Conservation (phyloP, 768 basidiomycete species). For the Mycena floridula region DNA sequence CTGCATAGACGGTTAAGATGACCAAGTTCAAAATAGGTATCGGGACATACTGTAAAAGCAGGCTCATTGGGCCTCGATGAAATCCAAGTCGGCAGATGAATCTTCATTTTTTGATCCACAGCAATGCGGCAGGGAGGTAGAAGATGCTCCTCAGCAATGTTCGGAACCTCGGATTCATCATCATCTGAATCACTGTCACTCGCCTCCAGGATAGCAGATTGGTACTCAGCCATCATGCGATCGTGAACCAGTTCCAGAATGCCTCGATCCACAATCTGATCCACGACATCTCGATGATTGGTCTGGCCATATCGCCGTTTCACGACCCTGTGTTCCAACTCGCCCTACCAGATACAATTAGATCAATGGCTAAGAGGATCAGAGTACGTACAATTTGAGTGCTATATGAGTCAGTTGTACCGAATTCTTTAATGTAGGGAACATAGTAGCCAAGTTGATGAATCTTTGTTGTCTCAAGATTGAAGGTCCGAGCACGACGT, state of each 20-base stretch:
- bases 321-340: background rate
- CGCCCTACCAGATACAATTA: conserved; percentile 17
- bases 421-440: conserved; percentile 10
- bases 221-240: background rate
- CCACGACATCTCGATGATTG: background rate
- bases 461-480: conserved; percentile 25
- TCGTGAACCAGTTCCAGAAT: background rate
- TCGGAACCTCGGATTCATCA: background rate
- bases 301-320: background rate
- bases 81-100: background rate
- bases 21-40: background rate
- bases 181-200: no score
- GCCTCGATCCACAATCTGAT: background rate
- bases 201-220: background rate
- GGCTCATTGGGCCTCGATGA: background rate
- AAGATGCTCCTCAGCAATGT: background rate
- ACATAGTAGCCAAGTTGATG: conserved; percentile 30
- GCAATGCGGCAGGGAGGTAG: background rate
- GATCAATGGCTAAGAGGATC: conserved; percentile 26
- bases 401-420: background rate
- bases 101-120: background rate
- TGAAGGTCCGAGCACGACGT: conserved; percentile 14
- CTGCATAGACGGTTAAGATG: background rate
- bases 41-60: conserved; percentile 1
- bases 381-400: conserved; percentile 20